Conservation (phyloP, 2,329 filamentous ascomycete species). For the Ophiocordyceps camponoti-floridani region DNA sequence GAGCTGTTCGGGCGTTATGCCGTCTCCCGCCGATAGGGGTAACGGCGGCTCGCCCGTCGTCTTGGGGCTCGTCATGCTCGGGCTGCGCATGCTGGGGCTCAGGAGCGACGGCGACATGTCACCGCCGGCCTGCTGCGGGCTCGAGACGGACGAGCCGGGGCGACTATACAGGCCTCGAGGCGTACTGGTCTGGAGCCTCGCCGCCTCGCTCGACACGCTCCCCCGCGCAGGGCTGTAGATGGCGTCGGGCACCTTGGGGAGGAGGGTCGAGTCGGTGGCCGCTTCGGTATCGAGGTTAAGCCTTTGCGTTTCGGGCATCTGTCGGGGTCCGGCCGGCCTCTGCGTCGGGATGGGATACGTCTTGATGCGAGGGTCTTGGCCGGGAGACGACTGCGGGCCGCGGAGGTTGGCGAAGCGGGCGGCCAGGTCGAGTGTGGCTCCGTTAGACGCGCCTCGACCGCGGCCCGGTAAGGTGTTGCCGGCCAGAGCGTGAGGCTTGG, state of each 20-base stretch:
- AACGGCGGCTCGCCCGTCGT: constrained; percentile 19
- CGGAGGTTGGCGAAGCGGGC: constrained; percentile 40
- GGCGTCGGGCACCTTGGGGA: constrained; percentile 56
- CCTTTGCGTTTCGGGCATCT: constrained; percentile 28
- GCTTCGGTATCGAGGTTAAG: constrained; percentile 30
- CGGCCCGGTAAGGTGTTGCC: constrained; percentile 29
- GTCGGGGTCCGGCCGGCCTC: constrained; percentile 27
- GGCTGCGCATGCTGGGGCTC: background rate
- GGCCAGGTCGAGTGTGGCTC: constrained; percentile 28
- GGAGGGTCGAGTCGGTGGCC: constrained; percentile 28
- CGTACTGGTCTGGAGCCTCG: constrained; percentile 46
- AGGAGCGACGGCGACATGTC: constrained; percentile 6
- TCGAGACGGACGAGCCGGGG: constrained; percentile 32
- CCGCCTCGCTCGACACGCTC: constrained; percentile 45
- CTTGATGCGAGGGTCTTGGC: constrained; percentile 34
- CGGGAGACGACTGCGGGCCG: constrained; percentile 18
- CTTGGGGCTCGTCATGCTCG: constrained; percentile 7
- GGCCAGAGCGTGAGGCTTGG: constrained; percentile 50
- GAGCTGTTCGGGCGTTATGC: constrained; percentile 52
- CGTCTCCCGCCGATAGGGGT: constrained; percentile 34
- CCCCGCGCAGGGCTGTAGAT: constrained; percentile 66
- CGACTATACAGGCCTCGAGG: constrained; percentile 45
- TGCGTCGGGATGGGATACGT: constrained; percentile 25
- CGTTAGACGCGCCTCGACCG: constrained; percentile 10
- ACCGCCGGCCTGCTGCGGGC: constrained; percentile 8